Conservation (phyloP, 2,329 filamentous ascomycete species). For the Dothidotthia symphoricarpi region DNA sequence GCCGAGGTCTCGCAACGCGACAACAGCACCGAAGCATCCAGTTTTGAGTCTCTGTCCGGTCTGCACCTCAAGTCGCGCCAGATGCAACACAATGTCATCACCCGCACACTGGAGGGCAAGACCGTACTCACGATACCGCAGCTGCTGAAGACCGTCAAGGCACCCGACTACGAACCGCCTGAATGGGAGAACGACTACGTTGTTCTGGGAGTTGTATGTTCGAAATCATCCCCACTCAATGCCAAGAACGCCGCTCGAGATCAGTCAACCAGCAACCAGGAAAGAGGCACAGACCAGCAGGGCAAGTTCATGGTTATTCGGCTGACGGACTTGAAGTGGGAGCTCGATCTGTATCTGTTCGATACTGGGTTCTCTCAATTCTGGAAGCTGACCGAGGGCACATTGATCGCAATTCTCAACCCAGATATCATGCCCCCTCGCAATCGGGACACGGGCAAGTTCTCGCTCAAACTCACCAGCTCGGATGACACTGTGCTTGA, state of each 20-base stretch:
- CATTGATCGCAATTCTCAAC: conserved; percentile 87
- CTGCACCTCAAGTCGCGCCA: conserved; percentile 80
- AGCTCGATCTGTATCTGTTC: conserved; percentile 90
- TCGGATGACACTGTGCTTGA: conserved; percentile 89
- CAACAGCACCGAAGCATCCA: conserved; percentile 52
- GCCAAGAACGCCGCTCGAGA: conserved; percentile 51
- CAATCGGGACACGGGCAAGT: conserved; percentile 74
- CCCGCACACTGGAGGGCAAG: conserved; percentile 74
- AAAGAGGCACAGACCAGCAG: conserved; percentile 55
- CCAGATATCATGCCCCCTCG: conserved; percentile 87
- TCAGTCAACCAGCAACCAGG: conserved; percentile 43
- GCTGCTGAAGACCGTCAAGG: conserved; percentile 75
- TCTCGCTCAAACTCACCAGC: conserved; percentile 80
- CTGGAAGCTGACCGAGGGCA: conserved; percentile 92
- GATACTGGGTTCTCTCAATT: conserved; percentile 86
- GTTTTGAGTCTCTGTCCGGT: conserved; percentile 78
- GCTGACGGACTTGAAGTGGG: conserved; percentile 84
- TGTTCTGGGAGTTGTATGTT: conserved; percentile 81
- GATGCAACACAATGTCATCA: conserved; percentile 76
- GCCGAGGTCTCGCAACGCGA: conserved; percentile 33
- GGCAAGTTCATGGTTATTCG: conserved; percentile 93
- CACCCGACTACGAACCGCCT: conserved; percentile 74
- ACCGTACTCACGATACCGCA: conserved; percentile 76
- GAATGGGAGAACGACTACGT: conserved; percentile 88
- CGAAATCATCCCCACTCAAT: conserved; percentile 77